These are phyloP conservation scores for Xylaria sp. DNA, from an alignment of 495 filamentous ascomycete genomes.

Conservation along the genomic window DNA sequence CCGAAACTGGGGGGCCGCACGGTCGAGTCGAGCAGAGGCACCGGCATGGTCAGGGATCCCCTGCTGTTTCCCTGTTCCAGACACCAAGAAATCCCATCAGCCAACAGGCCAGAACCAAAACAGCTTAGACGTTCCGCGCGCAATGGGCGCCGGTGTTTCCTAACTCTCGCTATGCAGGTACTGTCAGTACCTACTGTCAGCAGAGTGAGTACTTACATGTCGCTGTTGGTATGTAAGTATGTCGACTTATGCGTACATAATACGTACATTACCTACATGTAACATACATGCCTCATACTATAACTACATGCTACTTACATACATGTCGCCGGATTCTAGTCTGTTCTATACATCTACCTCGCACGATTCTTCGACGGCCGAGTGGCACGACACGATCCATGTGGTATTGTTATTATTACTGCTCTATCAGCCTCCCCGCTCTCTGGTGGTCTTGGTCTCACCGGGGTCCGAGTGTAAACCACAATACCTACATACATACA, in stretches of 20 bases:
- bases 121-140: neutral
- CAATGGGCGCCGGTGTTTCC: neutral
- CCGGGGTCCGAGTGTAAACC: constrained; percentile 10
- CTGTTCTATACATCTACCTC: too few relatives aligned
- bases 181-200: too few relatives aligned
- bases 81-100: neutral
- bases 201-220: neutral
- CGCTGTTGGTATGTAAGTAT: too few relatives aligned
- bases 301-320: too few relatives aligned
- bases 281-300: too few relatives aligned
- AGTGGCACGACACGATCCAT: neutral
- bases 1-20: constrained; percentile 19
- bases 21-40: neutral
- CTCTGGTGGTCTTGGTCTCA: neutral
- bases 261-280: too few relatives aligned
- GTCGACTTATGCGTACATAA: too few relatives aligned
- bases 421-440: neutral
- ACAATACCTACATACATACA: too few relatives aligned
- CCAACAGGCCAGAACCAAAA: constrained; percentile 5
- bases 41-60: neutral
- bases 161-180: neutral
- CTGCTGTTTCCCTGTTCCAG: constrained; percentile 6
- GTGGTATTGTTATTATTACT: neutral
- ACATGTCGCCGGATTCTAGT: too few relatives aligned
- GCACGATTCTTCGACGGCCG: neutral